Base-by-base conservation (phyloP, 2,329 filamentous ascomycete species). In the Aspergillus sp. region DNA sequence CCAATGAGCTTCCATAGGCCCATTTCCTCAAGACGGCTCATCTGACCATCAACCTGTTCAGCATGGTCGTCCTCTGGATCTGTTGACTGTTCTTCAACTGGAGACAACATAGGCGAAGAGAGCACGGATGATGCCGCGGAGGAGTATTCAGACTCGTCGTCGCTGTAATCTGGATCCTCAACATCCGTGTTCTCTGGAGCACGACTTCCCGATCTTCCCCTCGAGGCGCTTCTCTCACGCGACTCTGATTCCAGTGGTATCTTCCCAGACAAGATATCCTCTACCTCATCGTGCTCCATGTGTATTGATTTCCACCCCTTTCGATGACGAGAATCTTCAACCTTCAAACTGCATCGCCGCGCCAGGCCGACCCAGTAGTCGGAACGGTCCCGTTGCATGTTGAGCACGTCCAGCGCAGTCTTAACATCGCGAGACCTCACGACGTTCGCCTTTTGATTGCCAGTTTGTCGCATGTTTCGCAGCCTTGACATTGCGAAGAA, bases 401-500 rank as follows among this genome's bases (percentile, higher is more conserved):
- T 78, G 4, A 89, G 71, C 2, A 87, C 75, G 10, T 84, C 77
- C 13, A 86, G 67, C 19, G 87, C 86, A 12, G 84, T 78, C 36
- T 73, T 70, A 0, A 89, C 84, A 70, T 88, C 85, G 55, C 80
- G 71, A 25, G 63, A 69, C 59, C 74, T 79, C 12, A 85, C 74
- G 1, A 74, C 61, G 7, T 71, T 74, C 7, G 66, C 65, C 38
- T 70, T 74, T 2, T 61, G 65, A 63, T 72, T 66, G 32, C 68
- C 71, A 57, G 60, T 68, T 68, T 60, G 68, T 39, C 73, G 73
- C 67, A 72, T 76, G 39, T 87, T 81, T 55, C 87, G 83, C 23
- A 92, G 76, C 45, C 91, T 83, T 2, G 89, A 89, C 72, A 85
- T 84, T n/a, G 89, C 85, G 60, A 91, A 85, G 67, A 89, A 90